Conservation (phyloP, 306 rosid genomes). For the Notholithocarpus densiflorus region DNA sequence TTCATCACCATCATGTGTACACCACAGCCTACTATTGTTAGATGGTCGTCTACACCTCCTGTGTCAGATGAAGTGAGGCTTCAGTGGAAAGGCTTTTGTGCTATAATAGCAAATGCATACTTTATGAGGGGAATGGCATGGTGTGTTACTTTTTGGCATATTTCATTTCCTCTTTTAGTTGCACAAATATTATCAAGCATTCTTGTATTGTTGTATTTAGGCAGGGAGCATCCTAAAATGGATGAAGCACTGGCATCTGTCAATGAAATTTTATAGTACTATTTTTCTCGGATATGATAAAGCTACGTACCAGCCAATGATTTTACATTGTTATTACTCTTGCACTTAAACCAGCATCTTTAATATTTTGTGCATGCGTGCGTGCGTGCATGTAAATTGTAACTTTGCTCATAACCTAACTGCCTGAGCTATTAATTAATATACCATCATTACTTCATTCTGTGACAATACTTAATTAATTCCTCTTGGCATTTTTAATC, state of each 20-base stretch:
- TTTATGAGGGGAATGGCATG: conserved; percentile 96
- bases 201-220: not conserved
- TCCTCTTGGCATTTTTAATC: not conserved
- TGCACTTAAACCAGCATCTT: not conserved
- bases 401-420: not conserved
- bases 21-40: conserved; percentile 89
- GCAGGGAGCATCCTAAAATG: not conserved
- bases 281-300: not conserved
- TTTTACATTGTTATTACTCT: not conserved
- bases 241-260: conserved; percentile 3
- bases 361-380: not conserved
- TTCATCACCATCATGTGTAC: conserved; percentile 95
- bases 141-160: conserved; percentile 40
- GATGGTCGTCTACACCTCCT: conserved; percentile 92
- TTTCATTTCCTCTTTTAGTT: not conserved
- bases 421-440: not conserved
- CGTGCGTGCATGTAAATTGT: not conserved
- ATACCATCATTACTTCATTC: not conserved
- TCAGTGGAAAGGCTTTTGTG: conserved; percentile 98
- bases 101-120: conserved; percentile 93
- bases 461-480: not conserved
- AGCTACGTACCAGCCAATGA: not conserved
- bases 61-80: conserved; percentile 86
- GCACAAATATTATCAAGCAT: not conserved
- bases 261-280: not conserved